Evolutionary conservation across 306 rosid species (phyloP).

Genomic region (Ceratonia siliqua): DNA sequence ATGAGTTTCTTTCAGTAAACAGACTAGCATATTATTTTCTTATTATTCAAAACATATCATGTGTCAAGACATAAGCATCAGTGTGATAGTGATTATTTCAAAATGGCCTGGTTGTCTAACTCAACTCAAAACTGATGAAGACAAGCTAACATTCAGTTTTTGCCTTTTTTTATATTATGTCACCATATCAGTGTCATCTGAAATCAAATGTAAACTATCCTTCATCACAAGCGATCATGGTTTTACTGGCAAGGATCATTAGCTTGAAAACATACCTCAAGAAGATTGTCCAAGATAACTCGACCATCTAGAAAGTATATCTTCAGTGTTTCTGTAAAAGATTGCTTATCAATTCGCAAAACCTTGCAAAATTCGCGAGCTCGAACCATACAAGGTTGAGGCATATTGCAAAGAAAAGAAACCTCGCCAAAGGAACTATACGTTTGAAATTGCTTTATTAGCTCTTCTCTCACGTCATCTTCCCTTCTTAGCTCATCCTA

Average conservation of each 20-base stretch:
- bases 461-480: constrained; percentile 38
- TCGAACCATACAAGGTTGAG: constrained; percentile 43
- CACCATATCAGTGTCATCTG: neutral
- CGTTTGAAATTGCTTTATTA: constrained; percentile 27
- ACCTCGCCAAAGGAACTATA: constrained; percentile 53
- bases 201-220: neutral
- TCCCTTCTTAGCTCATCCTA: constrained; percentile 46
- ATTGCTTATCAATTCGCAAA: constrained; percentile 52
- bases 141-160: neutral
- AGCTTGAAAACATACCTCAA: constrained; percentile 43
- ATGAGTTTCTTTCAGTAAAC: neutral
- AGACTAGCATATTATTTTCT: neutral
- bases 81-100: neutral
- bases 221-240: neutral
- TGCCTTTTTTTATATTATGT: neutral
- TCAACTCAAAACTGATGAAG: neutral
- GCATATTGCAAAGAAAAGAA: constrained; percentile 54
- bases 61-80: neutral
- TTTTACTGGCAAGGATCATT: neutral
- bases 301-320: constrained; percentile 50
- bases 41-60: neutral
- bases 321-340: constrained; percentile 46
- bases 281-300: constrained; percentile 47
- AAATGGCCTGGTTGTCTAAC: neutral
- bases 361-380: constrained; percentile 49